Evolutionary conservation across 306 rosid genomes (phyloP).

Genomic region (Casuarina glauca): DNA sequence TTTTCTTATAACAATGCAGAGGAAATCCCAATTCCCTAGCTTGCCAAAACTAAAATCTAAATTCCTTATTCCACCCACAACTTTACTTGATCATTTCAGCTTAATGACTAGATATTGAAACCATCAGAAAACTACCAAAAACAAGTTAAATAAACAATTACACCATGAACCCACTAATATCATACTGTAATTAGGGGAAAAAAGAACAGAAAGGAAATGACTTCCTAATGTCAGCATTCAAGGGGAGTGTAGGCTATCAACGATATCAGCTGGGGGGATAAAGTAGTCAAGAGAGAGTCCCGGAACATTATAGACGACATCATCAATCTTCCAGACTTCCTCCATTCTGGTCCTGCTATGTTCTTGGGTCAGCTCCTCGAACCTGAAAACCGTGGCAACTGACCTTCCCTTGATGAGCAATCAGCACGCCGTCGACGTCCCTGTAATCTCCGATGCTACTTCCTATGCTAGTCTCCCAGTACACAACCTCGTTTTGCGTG

Average conservation of each 20-base stretch:
- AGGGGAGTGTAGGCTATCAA: conserved; percentile 53
- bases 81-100: conserved; percentile 36
- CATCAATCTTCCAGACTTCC: conserved; percentile 89
- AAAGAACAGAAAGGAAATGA: neutral
- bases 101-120: conserved; percentile 19
- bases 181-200: conserved; percentile 37
- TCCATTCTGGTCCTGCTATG: conserved; percentile 89
- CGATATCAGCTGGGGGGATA: conserved; percentile 85
- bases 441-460: conserved; percentile 83
- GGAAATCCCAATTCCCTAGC: conserved; percentile 15
- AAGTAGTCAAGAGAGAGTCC: conserved; percentile 89
- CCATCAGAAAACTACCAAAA: conserved; percentile 3
- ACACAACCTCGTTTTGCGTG: conserved; percentile 57
- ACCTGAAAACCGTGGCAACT: conserved; percentile 80
- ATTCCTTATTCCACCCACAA: conserved; percentile 33
- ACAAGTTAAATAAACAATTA: conserved; percentile 22
- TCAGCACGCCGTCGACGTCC: conserved; percentile 72
- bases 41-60: conserved; percentile 2
- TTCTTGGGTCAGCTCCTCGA: conserved; percentile 73
- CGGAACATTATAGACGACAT: conserved; percentile 84
- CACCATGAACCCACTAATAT: conserved; percentile 52
- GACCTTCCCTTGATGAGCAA: conserved; percentile 96
- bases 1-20: conserved; percentile 13
- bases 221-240: conserved; percentile 27
- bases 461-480: conserved; percentile 96